Base-by-base conservation (phyloP, 2,329 filamentous ascomycete species). In the Stylonectria norvegica region DNA sequence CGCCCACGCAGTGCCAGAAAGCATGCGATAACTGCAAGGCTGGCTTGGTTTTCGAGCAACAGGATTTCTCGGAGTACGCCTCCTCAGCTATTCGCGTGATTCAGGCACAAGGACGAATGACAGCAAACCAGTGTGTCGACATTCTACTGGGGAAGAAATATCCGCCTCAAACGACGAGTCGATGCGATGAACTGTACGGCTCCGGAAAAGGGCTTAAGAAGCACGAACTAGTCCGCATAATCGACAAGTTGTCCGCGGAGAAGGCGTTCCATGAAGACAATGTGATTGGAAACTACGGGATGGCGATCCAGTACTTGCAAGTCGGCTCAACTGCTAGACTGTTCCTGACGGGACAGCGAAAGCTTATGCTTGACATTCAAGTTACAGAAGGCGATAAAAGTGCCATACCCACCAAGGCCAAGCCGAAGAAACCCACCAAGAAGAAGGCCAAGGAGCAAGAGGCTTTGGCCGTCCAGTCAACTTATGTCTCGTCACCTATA, bases 21-120 rank as follows among this genome's bases (percentile, higher is more conserved):
- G 77, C 75, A 1, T 98, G 93, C 64, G 94, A 98, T 69, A 97
- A 95, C 60, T 98, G 93, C 72, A 80, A 76, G 49, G 86, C 83
- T 3, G 81, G 79, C 17, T 72, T 78, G 32, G 74, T 75, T 4
- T 93, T 89, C 56, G 81, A 89, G 53, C 72, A 76, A 36, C 75
- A 80, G 42, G 89, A 97, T 64, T 85, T 91, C 52, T 89, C 87
- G 10, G 67, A 81, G 12, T 79, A 86, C 55, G 91, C 90, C 5
- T 67, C 77, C 41, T 77, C 81, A 38, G 87, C 83, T 3, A 72
- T 97, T 35, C 70, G 71, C 19, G 74, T 95, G 36, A 81, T 95
- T 18, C 66, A 75, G 42, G 67, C 82, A 5, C 69, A 79, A 52
- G 58, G 69, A 2, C 65, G 78, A 23, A 76, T 94, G 36, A 94